Evolutionary conservation across 129 eudicot species (phyloP).

Genomic region (Centella asiatica): DNA sequence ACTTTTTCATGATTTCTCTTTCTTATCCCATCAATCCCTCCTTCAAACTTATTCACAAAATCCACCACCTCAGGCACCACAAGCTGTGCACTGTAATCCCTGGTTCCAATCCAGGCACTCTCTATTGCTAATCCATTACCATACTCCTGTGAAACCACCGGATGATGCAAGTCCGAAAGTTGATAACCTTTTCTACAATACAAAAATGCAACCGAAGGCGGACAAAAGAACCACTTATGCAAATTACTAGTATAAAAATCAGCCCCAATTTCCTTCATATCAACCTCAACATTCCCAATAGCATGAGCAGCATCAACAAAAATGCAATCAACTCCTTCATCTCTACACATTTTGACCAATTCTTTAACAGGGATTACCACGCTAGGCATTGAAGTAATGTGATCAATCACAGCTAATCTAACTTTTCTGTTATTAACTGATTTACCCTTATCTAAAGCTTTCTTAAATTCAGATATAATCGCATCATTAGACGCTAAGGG

Average conservation of each 20-base stretch:
- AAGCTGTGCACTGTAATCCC: slow-evolving; percentile 47
- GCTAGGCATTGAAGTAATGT: slow-evolving; percentile 54
- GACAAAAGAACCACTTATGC: slow-evolving; percentile 54
- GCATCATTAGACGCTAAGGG: slow-evolving; percentile 28
- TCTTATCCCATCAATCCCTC: slow-evolving; percentile 48
- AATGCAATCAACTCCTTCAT: slow-evolving; percentile 38
- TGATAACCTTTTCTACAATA: slow-evolving; percentile 24
- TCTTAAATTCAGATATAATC: slow-evolving; percentile 25
- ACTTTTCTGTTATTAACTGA: slow-evolving; percentile 19
- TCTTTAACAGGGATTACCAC: slow-evolving; percentile 42
- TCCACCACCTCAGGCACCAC: slow-evolving; percentile 44
- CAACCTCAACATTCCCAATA: slow-evolving; percentile 35
- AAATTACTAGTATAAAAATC: slow-evolving; percentile 47
- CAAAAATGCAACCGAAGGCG: slow-evolving; percentile 47
- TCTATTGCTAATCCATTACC: slow-evolving; percentile 48
- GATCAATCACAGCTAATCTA: slow-evolving; percentile 47
- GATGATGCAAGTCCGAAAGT: slow-evolving; percentile 28
- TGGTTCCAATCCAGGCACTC: slow-evolving; percentile 48
- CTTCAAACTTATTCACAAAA: slow-evolving; percentile 39
- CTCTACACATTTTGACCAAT: slow-evolving; percentile 39
- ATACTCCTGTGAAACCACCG: slow-evolving; percentile 42
- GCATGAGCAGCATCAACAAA: slow-evolving; percentile 48
- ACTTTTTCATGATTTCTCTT: slow-evolving; percentile 46
- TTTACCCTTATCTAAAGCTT: slow-evolving; percentile 26
- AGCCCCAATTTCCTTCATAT: slow-evolving; percentile 43